Conservation (phyloP, 2,329 filamentous ascomycete species). For the Diplodia mutila region DNA sequence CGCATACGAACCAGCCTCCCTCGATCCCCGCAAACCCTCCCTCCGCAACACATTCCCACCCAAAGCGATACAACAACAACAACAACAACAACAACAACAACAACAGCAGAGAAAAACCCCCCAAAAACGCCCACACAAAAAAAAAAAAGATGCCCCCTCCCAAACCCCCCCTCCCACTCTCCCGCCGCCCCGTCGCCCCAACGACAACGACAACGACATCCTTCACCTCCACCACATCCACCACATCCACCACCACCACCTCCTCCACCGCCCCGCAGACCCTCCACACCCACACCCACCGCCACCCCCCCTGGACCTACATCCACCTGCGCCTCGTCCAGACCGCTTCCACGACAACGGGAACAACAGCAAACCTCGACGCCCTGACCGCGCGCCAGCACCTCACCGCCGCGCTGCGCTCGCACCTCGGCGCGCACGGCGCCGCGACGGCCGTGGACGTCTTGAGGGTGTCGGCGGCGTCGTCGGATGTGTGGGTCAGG, state of each 20-base stretch:
- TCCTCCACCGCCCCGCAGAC: neutral
- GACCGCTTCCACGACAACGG: too few species aligned
- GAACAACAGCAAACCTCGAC: slow-evolving; percentile 52
- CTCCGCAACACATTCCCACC: too few species aligned
- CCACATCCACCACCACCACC: slow-evolving; percentile 4
- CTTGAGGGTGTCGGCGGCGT: slow-evolving; percentile 63
- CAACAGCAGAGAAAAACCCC: too few species aligned
- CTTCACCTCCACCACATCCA: slow-evolving; percentile 21
- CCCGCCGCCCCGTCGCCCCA: neutral
- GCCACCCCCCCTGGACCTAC: slow-evolving; percentile 8
- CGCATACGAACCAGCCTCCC: too few species aligned
- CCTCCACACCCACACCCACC: slow-evolving; percentile 5
- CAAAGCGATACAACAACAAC: too few species aligned
- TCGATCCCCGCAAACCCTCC: too few species aligned
- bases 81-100: neutral
- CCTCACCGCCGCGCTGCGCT: slow-evolving; percentile 64
- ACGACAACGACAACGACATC: neutral
- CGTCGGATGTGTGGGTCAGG: slow-evolving; percentile 5
- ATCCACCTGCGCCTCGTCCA: slow-evolving; percentile 23
- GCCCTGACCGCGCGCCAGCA: slow-evolving; percentile 64
- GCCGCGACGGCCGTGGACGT: slow-evolving; percentile 69
- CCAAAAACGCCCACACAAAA: neutral
- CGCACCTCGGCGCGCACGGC: slow-evolving; percentile 72
- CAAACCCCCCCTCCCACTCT: slow-evolving; percentile 9
- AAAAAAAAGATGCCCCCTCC: slow-evolving; percentile 5